These are phyloP conservation scores for Aristolochia contorta DNA, from an alignment of 164 flowering plant genomes.

Conservation along the genomic window DNA sequence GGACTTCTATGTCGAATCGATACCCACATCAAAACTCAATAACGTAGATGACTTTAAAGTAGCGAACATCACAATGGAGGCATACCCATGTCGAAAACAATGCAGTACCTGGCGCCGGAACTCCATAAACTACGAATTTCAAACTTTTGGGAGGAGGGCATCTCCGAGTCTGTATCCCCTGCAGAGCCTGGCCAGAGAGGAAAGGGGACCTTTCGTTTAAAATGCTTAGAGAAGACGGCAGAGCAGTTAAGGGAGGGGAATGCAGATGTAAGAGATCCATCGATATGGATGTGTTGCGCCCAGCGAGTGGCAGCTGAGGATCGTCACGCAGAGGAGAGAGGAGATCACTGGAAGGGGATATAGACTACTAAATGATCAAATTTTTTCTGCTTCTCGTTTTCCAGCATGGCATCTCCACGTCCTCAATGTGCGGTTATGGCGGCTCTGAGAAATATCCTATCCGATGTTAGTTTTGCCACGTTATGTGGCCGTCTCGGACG, in stretches of 20 bases:
- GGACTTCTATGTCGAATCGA: background rate
- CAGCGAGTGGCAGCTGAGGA: background rate
- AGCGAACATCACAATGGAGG: background rate
- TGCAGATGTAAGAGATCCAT: slow-evolving; percentile 37
- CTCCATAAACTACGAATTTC: slow-evolving; percentile 26
- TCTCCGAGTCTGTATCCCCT: slow-evolving; percentile 15
- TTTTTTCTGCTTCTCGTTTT: background rate
- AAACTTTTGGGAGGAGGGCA: slow-evolving; percentile 28
- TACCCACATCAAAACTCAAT: background rate
- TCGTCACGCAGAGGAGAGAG: background rate
- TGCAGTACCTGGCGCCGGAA: slow-evolving; percentile 43
- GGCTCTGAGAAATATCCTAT: background rate
- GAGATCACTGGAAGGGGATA: background rate
- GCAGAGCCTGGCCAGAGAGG: slow-evolving; percentile 20
- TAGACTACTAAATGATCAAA: background rate
- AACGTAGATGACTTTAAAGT: background rate
- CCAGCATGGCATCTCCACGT: slow-evolving; percentile 12
- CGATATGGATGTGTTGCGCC: background rate
- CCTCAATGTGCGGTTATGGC: slow-evolving; percentile 20
- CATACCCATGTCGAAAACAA: slow-evolving; percentile 4
- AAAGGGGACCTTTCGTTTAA: slow-evolving; percentile 14
- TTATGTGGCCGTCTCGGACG: too few species aligned
- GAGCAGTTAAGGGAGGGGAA: slow-evolving; percentile 18
- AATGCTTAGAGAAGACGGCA: slow-evolving; percentile 15
- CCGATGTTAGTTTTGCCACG: background rate